Conservation (phyloP, 2,329 filamentous ascomycete genomes). For the Aspergillus sp. region DNA sequence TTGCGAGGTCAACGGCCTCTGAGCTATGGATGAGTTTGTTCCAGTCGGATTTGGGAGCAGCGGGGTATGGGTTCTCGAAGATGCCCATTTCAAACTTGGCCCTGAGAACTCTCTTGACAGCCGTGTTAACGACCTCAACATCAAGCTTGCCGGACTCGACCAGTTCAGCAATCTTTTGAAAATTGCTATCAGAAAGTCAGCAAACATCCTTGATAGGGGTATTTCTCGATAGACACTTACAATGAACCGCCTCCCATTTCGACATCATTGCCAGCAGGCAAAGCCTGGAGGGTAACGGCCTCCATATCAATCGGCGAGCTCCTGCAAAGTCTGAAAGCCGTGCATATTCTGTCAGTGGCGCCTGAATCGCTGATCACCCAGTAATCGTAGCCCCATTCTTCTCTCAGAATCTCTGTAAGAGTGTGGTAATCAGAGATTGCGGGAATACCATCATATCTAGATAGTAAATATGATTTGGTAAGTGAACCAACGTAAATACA, state of each 20-base stretch:
- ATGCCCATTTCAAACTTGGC: slow-evolving; percentile 67
- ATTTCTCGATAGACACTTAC: slow-evolving; percentile 14
- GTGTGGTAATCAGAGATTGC: slow-evolving; percentile 61
- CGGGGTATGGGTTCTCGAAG: slow-evolving; percentile 66
- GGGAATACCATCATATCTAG: slow-evolving; percentile 63
- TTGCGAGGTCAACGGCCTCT: slow-evolving; percentile 54
- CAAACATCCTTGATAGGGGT: not conserved
- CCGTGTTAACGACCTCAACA: slow-evolving; percentile 57
- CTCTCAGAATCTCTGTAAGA: slow-evolving; percentile 63
- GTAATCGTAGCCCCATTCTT: slow-evolving; percentile 70
- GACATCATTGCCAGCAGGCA: slow-evolving; percentile 65
- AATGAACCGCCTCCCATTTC: slow-evolving; percentile 75
- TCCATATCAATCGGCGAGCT: slow-evolving; percentile 59
- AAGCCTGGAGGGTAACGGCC: slow-evolving; percentile 58
- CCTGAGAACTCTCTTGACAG: slow-evolving; percentile 61
- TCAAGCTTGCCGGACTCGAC: slow-evolving; percentile 58
- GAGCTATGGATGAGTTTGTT: slow-evolving; percentile 58
- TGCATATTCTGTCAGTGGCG: slow-evolving; percentile 64
- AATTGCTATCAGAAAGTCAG: slow-evolving; percentile 44
- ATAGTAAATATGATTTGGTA: not conserved
- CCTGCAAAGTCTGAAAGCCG: slow-evolving; percentile 60
- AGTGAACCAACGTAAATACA: not conserved
- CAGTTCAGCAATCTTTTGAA: slow-evolving; percentile 61
- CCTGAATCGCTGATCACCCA: slow-evolving; percentile 64
- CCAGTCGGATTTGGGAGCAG: slow-evolving; percentile 52